phyloP scores from a whole-genome alignment of 176 grass and related monocot species.

The Areca catechu region DNA sequence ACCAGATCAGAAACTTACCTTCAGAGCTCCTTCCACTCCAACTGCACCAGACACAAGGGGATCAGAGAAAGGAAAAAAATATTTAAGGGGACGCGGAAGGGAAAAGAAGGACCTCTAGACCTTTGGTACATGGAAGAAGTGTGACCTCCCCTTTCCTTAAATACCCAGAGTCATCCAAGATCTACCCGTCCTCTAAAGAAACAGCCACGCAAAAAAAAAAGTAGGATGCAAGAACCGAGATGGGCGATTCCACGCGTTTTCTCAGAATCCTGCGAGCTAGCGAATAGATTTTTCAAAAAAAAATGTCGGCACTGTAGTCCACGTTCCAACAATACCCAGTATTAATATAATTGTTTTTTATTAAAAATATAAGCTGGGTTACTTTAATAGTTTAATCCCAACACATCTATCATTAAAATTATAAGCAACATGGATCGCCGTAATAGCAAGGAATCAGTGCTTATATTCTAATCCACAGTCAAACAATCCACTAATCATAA shows the following conservation, averaged over 20 bases:
- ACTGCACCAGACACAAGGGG: background rate
- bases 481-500: no score
- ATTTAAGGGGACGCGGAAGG: no score
- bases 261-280: background rate
- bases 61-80: background rate
- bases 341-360: no score
- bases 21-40: background rate
- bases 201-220: background rate
- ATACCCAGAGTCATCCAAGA: background rate
- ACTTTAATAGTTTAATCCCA: no score
- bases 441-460: no score
- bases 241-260: conserved; percentile 5
- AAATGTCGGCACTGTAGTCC: background rate
- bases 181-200: background rate
- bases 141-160: background rate
- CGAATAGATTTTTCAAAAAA: background rate
- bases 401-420: no score
- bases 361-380: no score
- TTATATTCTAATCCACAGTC: no score
- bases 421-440: no score
- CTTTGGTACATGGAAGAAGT: background rate
- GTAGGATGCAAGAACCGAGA: background rate
- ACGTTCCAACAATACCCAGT: background rate
- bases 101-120: background rate
- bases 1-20: conserved; percentile 1